These are phyloP conservation scores for Heliamphora pulchella DNA, from an alignment of 179 eudicot genomes.

Conservation along the genomic window DNA sequence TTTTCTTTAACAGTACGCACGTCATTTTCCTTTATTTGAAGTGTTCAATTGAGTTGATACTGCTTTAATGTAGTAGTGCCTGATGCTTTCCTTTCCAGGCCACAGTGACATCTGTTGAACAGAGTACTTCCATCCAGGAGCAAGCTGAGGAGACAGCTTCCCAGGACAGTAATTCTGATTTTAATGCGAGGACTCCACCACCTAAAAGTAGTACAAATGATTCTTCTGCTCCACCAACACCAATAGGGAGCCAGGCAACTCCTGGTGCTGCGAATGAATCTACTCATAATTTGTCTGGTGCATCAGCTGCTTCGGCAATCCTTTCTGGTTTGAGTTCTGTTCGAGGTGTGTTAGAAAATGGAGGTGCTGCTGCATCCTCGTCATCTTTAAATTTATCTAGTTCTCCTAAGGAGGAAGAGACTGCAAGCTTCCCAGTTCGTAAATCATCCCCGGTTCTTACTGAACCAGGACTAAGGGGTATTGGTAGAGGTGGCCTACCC, in stretches of 20 bases:
- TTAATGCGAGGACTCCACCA: slow-evolving; percentile 65
- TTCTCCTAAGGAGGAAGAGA: slow-evolving; percentile 66
- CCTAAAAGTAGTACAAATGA: slow-evolving; percentile 53
- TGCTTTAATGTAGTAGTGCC: neutral
- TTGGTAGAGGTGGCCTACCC: slow-evolving; percentile 55
- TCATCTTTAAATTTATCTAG: slow-evolving; percentile 43
- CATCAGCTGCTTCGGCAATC: slow-evolving; percentile 35
- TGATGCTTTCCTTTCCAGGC: slow-evolving; percentile 33
- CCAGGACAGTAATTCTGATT: slow-evolving; percentile 55
- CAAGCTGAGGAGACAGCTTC: slow-evolving; percentile 56
- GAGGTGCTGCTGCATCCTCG: slow-evolving; percentile 32
- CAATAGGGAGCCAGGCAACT: slow-evolving; percentile 42
- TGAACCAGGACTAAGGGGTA: slow-evolving; percentile 53
- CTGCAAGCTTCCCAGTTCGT: slow-evolving; percentile 45
- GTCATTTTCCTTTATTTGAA: neutral
- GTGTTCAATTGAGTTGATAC: neutral
- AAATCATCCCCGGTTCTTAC: slow-evolving; percentile 67
- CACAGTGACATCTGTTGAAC: slow-evolving; percentile 40
- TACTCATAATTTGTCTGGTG: slow-evolving; percentile 23
- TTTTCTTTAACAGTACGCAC: neutral
- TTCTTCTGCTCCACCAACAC: slow-evolving; percentile 52
- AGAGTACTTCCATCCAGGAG: slow-evolving; percentile 46
- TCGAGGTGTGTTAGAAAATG: slow-evolving; percentile 36
- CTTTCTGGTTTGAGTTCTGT: slow-evolving; percentile 35
- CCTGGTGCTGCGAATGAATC: slow-evolving; percentile 28